Base-by-base conservation (phyloP, 2,329 filamentous ascomycete species). In the Teratosphaeriaceae sp. region DNA sequence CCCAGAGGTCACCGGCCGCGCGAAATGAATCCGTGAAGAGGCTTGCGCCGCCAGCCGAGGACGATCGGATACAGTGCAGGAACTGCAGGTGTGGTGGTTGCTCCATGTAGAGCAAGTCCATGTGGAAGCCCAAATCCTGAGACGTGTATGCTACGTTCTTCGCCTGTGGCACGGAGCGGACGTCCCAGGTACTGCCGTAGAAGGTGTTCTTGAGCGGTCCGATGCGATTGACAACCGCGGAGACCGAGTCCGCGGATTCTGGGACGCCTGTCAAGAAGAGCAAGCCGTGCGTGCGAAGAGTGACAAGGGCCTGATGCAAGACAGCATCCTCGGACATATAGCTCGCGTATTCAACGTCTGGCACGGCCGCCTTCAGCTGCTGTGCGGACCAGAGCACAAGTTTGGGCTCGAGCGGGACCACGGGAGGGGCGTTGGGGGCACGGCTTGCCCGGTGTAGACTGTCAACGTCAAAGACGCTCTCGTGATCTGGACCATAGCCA, bases 91-190 rank as follows among this genome's bases (percentile, higher is more conserved):
- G 80, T 0, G 90, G 90, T 2, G 86, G 80, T 39, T 86, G 78
- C 12, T 76, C 69, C 65, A 92, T 83, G 67, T 97, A 97, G 48
- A 96, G 74, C 30, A 97, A 75, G 61, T 97, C 92, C 78, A 95
- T 92, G 67, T 98, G 92, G 37, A 96, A 80, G 13, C 85, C 86
- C 1, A 97, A 79, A 57, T 82, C 82, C 38, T 82, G 75, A 57
- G 77, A 82, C 1, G 90, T 96, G 67, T 97, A 73, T 18, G 92
- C 90, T 3, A 96, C 85, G 61, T 97, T 97, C 60, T 90, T 88
- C 19, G 89, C 87, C 43, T 86, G 64, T 1, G 84, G 82, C 41
- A 94, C 84, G 3, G 82, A 87, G 42, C 80, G 78, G 11, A 97
- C 90, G 64, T 96, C 85, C 80, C 89, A 97, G 0, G 88, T 94